Conservation (phyloP, 495 filamentous ascomycete genomes). For the Penicillium ucsense region DNA sequence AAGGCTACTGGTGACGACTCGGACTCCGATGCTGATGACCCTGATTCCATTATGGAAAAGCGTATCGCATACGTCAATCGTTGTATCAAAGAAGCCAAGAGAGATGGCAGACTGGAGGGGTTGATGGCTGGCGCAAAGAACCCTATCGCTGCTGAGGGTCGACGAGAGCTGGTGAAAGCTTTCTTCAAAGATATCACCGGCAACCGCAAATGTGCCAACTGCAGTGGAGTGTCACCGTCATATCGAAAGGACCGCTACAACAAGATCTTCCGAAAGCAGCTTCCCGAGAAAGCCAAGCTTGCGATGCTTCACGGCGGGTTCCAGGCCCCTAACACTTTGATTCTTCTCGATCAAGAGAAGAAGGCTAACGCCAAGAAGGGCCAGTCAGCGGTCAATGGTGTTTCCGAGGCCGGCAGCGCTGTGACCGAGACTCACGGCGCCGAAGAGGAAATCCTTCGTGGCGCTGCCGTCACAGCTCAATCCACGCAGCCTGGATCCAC, state of each 20-base stretch:
- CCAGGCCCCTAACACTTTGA: conserved; percentile 53
- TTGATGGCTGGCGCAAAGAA: conserved; percentile 58
- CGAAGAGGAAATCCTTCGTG: conserved; percentile 62
- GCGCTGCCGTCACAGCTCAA: conserved; percentile 27
- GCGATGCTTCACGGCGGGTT: conserved; percentile 64
- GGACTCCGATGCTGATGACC: conserved; percentile 46
- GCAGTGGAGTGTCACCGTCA: conserved; percentile 61
- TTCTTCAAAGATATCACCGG: conserved; percentile 61
- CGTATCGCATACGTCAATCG: conserved; percentile 62
- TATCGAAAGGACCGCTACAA: conserved; percentile 80
- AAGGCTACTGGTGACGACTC: conserved; percentile 38
- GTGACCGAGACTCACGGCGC: conserved; percentile 36
- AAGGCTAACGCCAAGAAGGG: conserved; percentile 25
- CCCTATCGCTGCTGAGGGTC: conserved; percentile 66
- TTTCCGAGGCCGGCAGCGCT: conserved; percentile 11
- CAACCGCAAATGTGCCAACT: conserved; percentile 62
- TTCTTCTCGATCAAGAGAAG: conserved; percentile 35
- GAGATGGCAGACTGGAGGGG: conserved; percentile 33
- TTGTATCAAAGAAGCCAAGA: conserved; percentile 47
- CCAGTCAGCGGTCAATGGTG: conserved; percentile 8
- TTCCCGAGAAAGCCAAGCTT: conserved; percentile 58
- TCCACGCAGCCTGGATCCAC: conserved; percentile 17
- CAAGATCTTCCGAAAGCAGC: conserved; percentile 84
- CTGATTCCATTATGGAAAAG: conserved; percentile 53
- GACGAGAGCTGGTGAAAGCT: conserved; percentile 65